A percentile compares a stretch with the other conserved stretches of the same genome.
Conservation (phyloP, 192 early-diverging fungal genomes). For the Mortierella antarctica region DNA sequence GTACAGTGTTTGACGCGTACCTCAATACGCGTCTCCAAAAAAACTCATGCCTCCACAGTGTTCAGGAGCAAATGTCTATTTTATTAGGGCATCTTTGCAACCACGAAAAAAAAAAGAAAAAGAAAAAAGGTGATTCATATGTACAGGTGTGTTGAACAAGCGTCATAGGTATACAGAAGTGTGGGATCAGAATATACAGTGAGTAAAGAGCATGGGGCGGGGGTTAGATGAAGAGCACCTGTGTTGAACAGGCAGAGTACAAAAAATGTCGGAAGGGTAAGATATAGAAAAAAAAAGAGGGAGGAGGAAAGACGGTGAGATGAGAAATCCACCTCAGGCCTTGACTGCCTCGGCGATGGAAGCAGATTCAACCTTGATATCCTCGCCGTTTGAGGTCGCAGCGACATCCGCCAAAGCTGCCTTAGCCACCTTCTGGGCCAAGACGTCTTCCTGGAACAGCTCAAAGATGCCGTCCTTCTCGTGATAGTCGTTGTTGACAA, state of each 20-base stretch:
- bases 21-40: no score
- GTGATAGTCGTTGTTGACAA: slow-evolving; percentile 95
- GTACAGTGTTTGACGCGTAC: no score
- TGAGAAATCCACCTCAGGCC: slow-evolving; percentile 10
- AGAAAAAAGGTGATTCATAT: slow-evolving; percentile 2
- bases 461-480: slow-evolving; percentile 74
- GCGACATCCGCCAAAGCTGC: not conserved
- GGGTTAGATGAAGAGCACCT: slow-evolving; percentile 16
- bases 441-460: slow-evolving; percentile 62
- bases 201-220: slow-evolving; percentile 1
- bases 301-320: not conserved
- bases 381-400: not conserved
- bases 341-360: slow-evolving; percentile 8
- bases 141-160: slow-evolving; percentile 56
- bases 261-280: not conserved
- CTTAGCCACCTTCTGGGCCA: slow-evolving; percentile 1
- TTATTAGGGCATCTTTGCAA: not conserved
- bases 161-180: slow-evolving; percentile 46
- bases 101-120: not conserved
- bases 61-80: no score
- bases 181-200: slow-evolving; percentile 1
- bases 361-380: not conserved
- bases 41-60: no score
- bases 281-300: slow-evolving; percentile 6
- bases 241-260: slow-evolving; percentile 43